Evolutionary conservation across 116 monocot genomes (phyloP), one percentile per base, ranked within the genome.

Genomic region (Posidonia oceanica): DNA sequence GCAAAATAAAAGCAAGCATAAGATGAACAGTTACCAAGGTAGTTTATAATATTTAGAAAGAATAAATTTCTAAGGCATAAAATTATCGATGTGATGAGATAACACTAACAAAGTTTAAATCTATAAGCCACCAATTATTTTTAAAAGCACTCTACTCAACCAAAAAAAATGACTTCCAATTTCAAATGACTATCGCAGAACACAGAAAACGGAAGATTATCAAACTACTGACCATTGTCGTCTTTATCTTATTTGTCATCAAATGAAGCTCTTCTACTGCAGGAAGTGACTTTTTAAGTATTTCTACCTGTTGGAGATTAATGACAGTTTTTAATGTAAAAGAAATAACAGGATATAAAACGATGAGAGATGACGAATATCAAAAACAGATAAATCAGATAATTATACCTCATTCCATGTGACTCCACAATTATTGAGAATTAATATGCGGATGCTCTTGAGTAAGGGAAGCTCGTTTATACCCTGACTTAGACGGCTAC

Each of bases 391-490:
- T 44, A 23, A 36, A 69, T n/a, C 3, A 72, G 36, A 72, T 42
- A 6, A 29, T 6, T 13, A 65, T 71, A 89, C 96, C 89, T 83
- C 70, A 79, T 86, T 76, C 91, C 96, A 96, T 44, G 92, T 76
- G 36, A 89, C 61, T 57, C 83, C 74, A 54, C 91, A 96, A 64
- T 85, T 77, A 72, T 91, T 96, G n/a, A 96, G 88, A 65, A 96
- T 89, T 75, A 96, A 82, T 69, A 83, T 58, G 20, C 74, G 87
- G 64, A 96, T 83, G 41, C 48, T 80, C 75, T 79, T 61, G 18
- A 87, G 75, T 62, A 76, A 82, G 48, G 77, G 74, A 82, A 87
- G 75, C 23, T 70, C 68, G 20, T 69, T 64, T 54, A 82, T 61
- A 39, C 83, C 82, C 71, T 38, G 15, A 39, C 80, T 80, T 80